Evolutionary conservation across 2,329 filamentous ascomycete genomes (phyloP).

Genomic region (Juglanconis juglandina): DNA sequence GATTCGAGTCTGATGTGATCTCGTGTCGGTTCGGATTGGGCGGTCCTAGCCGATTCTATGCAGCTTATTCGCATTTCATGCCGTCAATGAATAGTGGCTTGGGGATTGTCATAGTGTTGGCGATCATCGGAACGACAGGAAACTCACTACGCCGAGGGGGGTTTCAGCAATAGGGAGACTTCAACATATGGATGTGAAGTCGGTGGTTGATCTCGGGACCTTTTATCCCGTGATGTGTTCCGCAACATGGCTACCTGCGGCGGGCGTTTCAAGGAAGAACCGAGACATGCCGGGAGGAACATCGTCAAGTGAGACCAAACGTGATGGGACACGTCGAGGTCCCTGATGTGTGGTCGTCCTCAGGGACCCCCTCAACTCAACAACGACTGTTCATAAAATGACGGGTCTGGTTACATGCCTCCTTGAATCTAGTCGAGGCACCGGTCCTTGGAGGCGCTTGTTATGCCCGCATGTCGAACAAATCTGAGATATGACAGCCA

Average conservation of each 20-base stretch:
- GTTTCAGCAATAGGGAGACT: neutral
- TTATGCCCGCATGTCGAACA: neutral
- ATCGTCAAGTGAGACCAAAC: slow-evolving; percentile 17
- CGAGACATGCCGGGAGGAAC: slow-evolving; percentile 11
- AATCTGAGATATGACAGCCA: neutral
- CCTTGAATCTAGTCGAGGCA: neutral
- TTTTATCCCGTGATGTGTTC: neutral
- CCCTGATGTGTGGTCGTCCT: neutral
- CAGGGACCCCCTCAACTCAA: neutral
- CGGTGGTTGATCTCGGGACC: too few relatives aligned
- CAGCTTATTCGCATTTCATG: neutral
- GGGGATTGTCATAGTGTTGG: neutral
- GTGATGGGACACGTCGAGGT: slow-evolving; percentile 16
- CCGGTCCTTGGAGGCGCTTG: neutral
- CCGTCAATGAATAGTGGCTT: neutral
- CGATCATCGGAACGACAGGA: neutral
- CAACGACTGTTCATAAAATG: neutral
- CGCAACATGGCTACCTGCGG: slow-evolving; percentile 6
- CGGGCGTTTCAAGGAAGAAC: slow-evolving; percentile 1
- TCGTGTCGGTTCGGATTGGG: slow-evolving; percentile 14
- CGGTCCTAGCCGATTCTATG: slow-evolving; percentile 11
- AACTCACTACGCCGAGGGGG: neutral
- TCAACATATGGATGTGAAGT: too few relatives aligned
- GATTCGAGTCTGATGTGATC: slow-evolving; percentile 13
- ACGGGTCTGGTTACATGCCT: neutral